Conservation (phyloP, 306 rosid genomes). For the Dryas alaskensis region DNA sequence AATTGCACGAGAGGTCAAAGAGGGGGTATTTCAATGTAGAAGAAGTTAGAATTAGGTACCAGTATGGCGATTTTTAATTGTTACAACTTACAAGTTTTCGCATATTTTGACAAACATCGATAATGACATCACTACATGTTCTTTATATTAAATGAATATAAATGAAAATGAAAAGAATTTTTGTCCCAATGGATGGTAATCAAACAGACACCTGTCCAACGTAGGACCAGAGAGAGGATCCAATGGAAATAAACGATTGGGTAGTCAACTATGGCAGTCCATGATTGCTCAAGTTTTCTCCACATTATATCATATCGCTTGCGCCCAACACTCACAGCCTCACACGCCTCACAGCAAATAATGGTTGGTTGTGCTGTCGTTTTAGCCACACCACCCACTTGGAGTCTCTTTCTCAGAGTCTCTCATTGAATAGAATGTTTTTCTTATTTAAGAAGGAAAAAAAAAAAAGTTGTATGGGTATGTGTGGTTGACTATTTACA, state of each 20-base stretch:
- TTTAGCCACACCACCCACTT: not conserved
- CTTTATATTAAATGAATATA: no score
- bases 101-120: slow-evolving; percentile 11
- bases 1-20: not conserved
- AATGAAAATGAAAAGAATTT: no score
- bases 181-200: not conserved
- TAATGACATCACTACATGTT: not conserved
- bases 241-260: not conserved
- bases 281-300: not conserved
- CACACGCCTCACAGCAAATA: not conserved
- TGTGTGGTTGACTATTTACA: slow-evolving; percentile 10
- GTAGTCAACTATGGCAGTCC: slow-evolving; percentile 3
- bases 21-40: not conserved
- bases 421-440: slow-evolving; percentile 16
- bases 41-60: slow-evolving; percentile 7
- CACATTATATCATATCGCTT: not conserved
- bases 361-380: not conserved
- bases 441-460: no score
- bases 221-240: not conserved
- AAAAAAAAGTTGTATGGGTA: not conserved
- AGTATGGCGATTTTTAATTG: not conserved
- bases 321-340: not conserved
- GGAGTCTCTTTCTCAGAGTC: not conserved
- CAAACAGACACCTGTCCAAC: not conserved
- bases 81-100: not conserved